Base-by-base conservation (phyloP, 192 early-diverging fungal genomes). In the Geosiphon pyriformis region DNA sequence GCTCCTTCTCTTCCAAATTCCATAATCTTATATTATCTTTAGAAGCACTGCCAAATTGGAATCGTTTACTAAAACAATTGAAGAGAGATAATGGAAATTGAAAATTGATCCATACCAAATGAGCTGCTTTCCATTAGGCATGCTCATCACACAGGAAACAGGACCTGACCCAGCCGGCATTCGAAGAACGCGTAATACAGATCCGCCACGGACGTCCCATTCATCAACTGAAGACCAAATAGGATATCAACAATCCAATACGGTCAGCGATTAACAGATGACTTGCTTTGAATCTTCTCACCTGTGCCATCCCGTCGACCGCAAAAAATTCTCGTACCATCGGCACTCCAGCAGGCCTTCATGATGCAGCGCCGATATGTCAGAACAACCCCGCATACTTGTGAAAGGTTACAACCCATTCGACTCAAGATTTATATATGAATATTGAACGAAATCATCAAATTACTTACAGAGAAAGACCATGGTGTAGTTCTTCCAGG, bases 21-120 rank as follows among this genome's bases (percentile, higher is more conserved):
- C 93, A 98, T 48, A 96, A 72, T 12, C 96, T 83, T 65, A 98
- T 83, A 68, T 93, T 97, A 70, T 98, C 96, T 8, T 85, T 82
- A 0, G 96, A 98, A 0, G 90, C 93, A 70, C 92, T 89, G 48
- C n/a, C 4, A 17, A 1, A 65, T 31, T 25, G 12, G 22, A 54
- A 10, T 1, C 12, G 4, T 56, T 32, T n/a, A 20, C 50, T 11
- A 22, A 26, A 26, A 3, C 15, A 2, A 55, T 55, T 2, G 26
- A 23, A 3, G 61, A 34, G 63, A 22, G 1, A 53, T 31, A 10
- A 68, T 52, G 2, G n/a, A 48, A 12, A 17, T 4, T 56, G 26
- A 15, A 63, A 17, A 33, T 3, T 2, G n/a, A 53, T 12, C 48
- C 68, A 72, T 84, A 91, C 91, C 94, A 94, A 20, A 96, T 66